phyloP scores from a whole-genome alignment of 371 early-diverging fungal species.

The Sanchytrium tribonematis region DNA sequence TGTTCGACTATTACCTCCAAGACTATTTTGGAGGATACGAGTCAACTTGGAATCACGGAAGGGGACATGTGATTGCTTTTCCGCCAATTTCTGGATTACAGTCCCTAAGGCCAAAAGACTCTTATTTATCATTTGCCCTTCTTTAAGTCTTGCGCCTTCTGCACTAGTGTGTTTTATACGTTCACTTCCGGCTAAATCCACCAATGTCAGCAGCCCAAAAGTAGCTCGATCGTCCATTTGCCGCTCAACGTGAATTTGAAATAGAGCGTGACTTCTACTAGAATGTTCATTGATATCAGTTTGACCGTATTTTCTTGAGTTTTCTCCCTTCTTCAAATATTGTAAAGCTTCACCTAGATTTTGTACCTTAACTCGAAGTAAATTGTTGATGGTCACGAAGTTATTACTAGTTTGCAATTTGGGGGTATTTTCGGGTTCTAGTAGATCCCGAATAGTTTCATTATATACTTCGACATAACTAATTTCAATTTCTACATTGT shows the following conservation, averaged over 20 bases:
- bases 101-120: slow-evolving; percentile 56
- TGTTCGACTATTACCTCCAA: slow-evolving; percentile 89
- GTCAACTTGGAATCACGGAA: slow-evolving; percentile 96
- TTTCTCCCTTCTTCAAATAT: slow-evolving; percentile 5
- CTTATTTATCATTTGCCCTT: slow-evolving; percentile 79
- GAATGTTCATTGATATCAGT: slow-evolving; percentile 14
- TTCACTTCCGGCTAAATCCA: slow-evolving; percentile 87
- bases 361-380: background rate
- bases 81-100: slow-evolving; percentile 54
- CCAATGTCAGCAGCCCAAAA: slow-evolving; percentile 28
- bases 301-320: slow-evolving; percentile 8
- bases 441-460: slow-evolving; percentile 63
- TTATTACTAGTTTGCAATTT: slow-evolving; percentile 32
- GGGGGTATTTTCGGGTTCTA: slow-evolving; percentile 50
- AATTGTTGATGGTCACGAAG: background rate
- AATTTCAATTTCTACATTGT: too few relatives aligned
- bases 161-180: slow-evolving; percentile 32
- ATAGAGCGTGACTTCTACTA: slow-evolving; percentile 14
- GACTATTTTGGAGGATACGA: slow-evolving; percentile 85
- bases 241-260: slow-evolving; percentile 8
- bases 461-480: slow-evolving; percentile 89
- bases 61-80: slow-evolving; percentile 24
- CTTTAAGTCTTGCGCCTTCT: slow-evolving; percentile 46
- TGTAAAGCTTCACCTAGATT: slow-evolving; percentile 2
- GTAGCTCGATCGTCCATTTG: slow-evolving; percentile 4